Evolutionary conservation across 2,329 filamentous ascomycete species (phyloP).

Genomic region (Microdochium nivale): DNA sequence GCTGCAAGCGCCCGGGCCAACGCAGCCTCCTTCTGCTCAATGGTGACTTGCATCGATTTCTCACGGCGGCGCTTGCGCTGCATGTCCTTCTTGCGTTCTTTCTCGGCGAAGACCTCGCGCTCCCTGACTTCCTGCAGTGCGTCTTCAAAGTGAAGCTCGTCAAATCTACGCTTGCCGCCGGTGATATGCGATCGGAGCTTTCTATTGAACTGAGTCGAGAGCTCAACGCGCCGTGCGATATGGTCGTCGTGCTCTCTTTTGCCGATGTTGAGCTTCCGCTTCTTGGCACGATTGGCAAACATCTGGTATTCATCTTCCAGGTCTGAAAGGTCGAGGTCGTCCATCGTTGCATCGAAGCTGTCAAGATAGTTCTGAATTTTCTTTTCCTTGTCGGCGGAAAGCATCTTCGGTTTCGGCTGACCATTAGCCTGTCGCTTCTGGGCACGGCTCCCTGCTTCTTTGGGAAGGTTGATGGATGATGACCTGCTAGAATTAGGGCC

Average conservation of each 20-base stretch:
- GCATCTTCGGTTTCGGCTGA: slow-evolving; percentile 38
- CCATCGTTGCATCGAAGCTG: slow-evolving; percentile 27
- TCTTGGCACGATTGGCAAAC: slow-evolving; percentile 50
- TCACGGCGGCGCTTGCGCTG: slow-evolving; percentile 92
- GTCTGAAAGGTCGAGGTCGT: slow-evolving; percentile 30
- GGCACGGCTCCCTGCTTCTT: slow-evolving; percentile 37
- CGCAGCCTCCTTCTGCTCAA: slow-evolving; percentile 81
- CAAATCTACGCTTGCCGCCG: slow-evolving; percentile 67
- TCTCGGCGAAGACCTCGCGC: slow-evolving; percentile 85
- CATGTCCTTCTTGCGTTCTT: slow-evolving; percentile 99
- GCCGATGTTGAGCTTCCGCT: slow-evolving; percentile 61
- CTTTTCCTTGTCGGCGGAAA: slow-evolving; percentile 54
- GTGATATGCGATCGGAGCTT: slow-evolving; percentile 62
- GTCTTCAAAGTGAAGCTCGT: slow-evolving; percentile 67
- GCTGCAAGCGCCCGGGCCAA: slow-evolving; percentile 70
- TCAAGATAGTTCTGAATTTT: slow-evolving; percentile 60
- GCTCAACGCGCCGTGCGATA: slow-evolving; percentile 54
- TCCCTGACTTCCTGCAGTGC: slow-evolving; percentile 82
- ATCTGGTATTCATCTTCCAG: slow-evolving; percentile 34
- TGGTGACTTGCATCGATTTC: slow-evolving; percentile 89
- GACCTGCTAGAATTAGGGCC: slow-evolving; percentile 36
- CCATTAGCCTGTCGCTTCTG: slow-evolving; percentile 55
- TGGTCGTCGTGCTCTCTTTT: slow-evolving; percentile 54
- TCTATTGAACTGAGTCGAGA: slow-evolving; percentile 45
- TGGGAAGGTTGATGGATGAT: slow-evolving; percentile 31